These are phyloP conservation scores for Linnemannia schmuckeri DNA, from an alignment of 192 early-diverging fungal genomes.

Conservation along the genomic window DNA sequence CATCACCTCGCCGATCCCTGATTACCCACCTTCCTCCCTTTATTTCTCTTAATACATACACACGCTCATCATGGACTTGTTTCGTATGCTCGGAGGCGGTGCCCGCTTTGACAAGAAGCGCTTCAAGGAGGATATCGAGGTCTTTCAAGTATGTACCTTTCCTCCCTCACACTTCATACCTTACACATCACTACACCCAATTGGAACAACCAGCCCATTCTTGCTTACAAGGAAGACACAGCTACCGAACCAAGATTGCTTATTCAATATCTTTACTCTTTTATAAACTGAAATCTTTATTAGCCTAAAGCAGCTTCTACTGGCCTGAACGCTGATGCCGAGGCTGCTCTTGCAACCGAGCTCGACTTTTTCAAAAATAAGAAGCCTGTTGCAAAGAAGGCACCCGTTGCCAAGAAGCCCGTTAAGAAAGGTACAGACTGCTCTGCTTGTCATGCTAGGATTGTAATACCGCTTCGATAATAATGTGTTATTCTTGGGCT, in stretches of 20 bases:
- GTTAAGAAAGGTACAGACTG: slow-evolving; percentile 21
- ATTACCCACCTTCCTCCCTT: not conserved
- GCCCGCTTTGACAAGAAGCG: slow-evolving; percentile 90
- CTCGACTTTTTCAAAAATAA: slow-evolving; percentile 56
- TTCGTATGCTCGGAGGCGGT: slow-evolving; percentile 88
- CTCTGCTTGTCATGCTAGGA: not conserved
- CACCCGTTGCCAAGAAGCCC: slow-evolving; percentile 21
- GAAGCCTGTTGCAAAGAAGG: slow-evolving; percentile 29
- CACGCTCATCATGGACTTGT: slow-evolving; percentile 73
- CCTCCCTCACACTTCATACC: not conserved
- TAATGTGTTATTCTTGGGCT: not conserved
- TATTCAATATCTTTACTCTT: not conserved
- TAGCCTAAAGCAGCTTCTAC: slow-evolving; percentile 40
- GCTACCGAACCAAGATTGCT: not conserved
- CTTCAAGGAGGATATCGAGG: slow-evolving; percentile 83
- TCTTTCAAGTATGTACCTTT: slow-evolving; percentile 78
- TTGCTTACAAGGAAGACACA: not conserved
- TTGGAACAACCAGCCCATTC: not conserved
- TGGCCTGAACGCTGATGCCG: slow-evolving; percentile 43
- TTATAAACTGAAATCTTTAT: not conserved
- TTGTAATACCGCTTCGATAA: not conserved
- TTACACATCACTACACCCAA: not conserved
- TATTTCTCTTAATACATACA: not conserved
- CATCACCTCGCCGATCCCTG: not conserved
- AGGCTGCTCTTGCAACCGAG: slow-evolving; percentile 33